Evolutionary conservation across 202 grass and related monocot species (phyloP).

Genomic region (Digitaria exilis): DNA sequence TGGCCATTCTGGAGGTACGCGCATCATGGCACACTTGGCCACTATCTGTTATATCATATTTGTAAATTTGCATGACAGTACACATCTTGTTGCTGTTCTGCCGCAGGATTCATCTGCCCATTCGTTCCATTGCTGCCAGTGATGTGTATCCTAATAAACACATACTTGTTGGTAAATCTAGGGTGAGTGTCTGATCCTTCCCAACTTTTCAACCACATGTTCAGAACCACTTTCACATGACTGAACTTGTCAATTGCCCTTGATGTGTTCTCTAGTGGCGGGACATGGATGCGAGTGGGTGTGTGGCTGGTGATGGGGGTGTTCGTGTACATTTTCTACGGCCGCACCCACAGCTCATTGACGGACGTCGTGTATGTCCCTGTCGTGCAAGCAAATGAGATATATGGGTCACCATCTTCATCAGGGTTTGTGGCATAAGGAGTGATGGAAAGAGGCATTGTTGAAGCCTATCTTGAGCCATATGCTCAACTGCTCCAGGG

Average conservation of each 20-base stretch:
- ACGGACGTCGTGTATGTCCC: slow-evolving; percentile 78
- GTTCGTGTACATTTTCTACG: slow-evolving; percentile 85
- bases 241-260: slow-evolving; percentile 5
- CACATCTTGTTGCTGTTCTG: slow-evolving; percentile 12
- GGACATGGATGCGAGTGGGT: slow-evolving; percentile 82
- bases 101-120: slow-evolving; percentile 87
- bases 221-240: not conserved
- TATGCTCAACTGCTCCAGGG: not conserved
- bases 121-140: slow-evolving; percentile 81
- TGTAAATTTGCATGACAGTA: not conserved
- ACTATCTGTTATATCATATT: not conserved
- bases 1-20: slow-evolving; percentile 90
- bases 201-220: not conserved
- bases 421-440: slow-evolving; percentile 52
- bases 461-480: not conserved
- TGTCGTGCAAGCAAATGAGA: slow-evolving; percentile 67
- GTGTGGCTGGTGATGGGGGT: slow-evolving; percentile 82
- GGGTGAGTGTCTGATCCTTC: slow-evolving; percentile 48
- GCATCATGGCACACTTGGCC: not conserved
- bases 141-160: slow-evolving; percentile 94
- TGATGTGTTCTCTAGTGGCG: too few relatives aligned
- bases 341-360: slow-evolving; percentile 85
- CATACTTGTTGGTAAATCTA: slow-evolving; percentile 90
- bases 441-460: not conserved
- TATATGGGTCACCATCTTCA: slow-evolving; percentile 48